Percentiles rank a stretch among this genome's conserved stretches.
phyloP scores from a whole-genome alignment of 2,329 filamentous ascomycete genomes.

The Thyridium curvatum region DNA sequence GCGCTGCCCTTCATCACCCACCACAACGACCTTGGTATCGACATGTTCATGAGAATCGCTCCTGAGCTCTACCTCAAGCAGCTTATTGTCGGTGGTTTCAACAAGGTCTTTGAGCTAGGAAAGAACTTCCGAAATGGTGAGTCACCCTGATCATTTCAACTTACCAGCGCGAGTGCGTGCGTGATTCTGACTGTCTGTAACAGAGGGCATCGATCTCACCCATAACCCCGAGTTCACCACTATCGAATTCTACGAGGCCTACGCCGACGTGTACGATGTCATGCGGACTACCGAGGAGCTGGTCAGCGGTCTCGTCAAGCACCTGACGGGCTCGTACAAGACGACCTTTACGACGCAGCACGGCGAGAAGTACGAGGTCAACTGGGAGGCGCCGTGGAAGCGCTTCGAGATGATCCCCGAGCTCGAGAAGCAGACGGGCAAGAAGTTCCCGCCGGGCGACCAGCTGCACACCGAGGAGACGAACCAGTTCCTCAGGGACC shows the following conservation, averaged over 20 bases:
- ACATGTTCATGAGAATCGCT: conserved; percentile 90
- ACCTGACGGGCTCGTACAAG: conserved; percentile 76
- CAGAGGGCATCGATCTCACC: conserved; percentile 78
- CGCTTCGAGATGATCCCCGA: conserved; percentile 93
- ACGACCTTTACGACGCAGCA: conserved; percentile 82
- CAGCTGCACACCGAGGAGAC: conserved; percentile 87
- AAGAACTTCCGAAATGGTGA: conserved; percentile 78
- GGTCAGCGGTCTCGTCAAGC: conserved; percentile 81
- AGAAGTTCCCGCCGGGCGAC: conserved; percentile 88
- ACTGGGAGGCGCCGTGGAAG: conserved; percentile 95
- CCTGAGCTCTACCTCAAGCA: conserved; percentile 97
- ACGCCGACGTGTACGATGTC: conserved; percentile 84
- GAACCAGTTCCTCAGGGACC: conserved; percentile 74
- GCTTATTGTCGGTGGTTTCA: conserved; percentile 85
- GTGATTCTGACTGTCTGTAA: not conserved
- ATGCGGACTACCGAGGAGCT: conserved; percentile 92
- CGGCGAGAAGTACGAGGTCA: conserved; percentile 82
- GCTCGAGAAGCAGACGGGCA: conserved; percentile 81
- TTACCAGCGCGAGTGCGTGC: no score
- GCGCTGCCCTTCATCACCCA: conserved; percentile 92
- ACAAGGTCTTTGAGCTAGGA: conserved; percentile 93
- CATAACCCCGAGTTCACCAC: conserved; percentile 99
- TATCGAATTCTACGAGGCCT: conserved; percentile 95
- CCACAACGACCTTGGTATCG: conserved; percentile 93
- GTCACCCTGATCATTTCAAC: conserved; percentile 44